Base-by-base conservation (phyloP, 305 asterid species). In the Fraxinus dipetala region DNA sequence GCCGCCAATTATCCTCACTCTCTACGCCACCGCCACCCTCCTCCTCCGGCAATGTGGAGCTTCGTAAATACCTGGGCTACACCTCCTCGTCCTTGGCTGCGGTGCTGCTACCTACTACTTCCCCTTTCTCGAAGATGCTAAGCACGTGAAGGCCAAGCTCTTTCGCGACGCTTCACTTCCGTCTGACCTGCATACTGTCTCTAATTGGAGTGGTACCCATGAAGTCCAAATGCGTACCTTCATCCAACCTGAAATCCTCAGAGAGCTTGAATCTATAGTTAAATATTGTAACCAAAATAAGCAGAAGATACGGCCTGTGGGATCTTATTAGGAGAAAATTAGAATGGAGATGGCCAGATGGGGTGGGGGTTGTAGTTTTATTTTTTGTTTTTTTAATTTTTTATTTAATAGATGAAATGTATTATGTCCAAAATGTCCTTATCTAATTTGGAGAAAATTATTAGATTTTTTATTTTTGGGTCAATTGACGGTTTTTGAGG, bases 161-260 rank as follows among this genome's bases (percentile, higher is more conserved):
- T 96, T 96, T 87, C 96, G 97, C 34, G 92, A 93, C 88, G 97
- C 97, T 26, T 97, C 98, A 0, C 90, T 96, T 0, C 98, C 98
- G 0, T 89, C 95, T 10, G 98, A 94, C 84, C 97, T 96, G 40
- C 98, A 96, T 84, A 89, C 97, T 0, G 92, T 96, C 0, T 88
- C 98, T 79, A 96, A 94, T 70, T 96, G 99, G 99, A 94, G 98
- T 83, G 99, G 98, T 75, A 96, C 99, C 8, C 99, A 94, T 81
- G 98, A 94, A 80, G 97, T 94, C 69, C 98, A 92, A 18, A 93
- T 98, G 22, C 96, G 93, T 20, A 88, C 81, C 2, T 96, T 94
- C 76, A 38, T 93, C 65, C 99, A 96, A 89, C 97, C 98, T n/a
- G 98, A 96, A 40, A 74, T 70, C 16, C 24, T 87, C 3, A 61